Conservation (phyloP, 257 asterid species). For the Solanum sitiens region DNA sequence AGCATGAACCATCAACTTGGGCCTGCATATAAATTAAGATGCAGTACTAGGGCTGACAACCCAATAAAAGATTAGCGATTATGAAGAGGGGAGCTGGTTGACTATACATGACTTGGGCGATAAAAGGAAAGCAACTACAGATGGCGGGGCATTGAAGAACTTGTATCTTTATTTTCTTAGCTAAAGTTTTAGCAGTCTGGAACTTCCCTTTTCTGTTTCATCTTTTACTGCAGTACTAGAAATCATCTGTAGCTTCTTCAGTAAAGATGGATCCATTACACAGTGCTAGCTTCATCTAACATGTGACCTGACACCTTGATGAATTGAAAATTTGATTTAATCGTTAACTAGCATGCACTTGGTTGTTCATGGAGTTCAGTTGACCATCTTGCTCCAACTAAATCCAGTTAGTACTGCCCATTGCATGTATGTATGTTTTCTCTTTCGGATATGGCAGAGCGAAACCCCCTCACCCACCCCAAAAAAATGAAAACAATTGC, state of each 20-base stretch:
- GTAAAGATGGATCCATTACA: neutral
- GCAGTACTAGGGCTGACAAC: neutral
- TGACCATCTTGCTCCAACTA: neutral
- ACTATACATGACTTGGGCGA: neutral
- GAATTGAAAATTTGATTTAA: neutral
- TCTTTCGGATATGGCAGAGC: neutral
- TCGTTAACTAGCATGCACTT: neutral
- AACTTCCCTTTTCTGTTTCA: neutral
- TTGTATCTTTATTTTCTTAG: neutral
- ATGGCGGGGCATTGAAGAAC: neutral
- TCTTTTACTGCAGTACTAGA: neutral
- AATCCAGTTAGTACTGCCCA: neutral
- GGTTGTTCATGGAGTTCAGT: neutral
- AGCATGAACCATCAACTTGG: neutral
- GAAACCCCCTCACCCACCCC: neutral
- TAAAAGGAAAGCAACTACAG: neutral
- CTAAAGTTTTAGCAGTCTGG: neutral
- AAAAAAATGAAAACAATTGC: neutral
- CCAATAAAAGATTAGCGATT: neutral
- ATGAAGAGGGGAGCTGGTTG: neutral
- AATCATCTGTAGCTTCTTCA: neutral
- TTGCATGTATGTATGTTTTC: neutral
- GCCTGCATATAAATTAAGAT: neutral
- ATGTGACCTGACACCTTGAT: neutral
- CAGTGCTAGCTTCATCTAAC: neutral